Evolutionary conservation across 768 basidiomycete genomes (phyloP).

Genomic region (Suillus plorans): DNA sequence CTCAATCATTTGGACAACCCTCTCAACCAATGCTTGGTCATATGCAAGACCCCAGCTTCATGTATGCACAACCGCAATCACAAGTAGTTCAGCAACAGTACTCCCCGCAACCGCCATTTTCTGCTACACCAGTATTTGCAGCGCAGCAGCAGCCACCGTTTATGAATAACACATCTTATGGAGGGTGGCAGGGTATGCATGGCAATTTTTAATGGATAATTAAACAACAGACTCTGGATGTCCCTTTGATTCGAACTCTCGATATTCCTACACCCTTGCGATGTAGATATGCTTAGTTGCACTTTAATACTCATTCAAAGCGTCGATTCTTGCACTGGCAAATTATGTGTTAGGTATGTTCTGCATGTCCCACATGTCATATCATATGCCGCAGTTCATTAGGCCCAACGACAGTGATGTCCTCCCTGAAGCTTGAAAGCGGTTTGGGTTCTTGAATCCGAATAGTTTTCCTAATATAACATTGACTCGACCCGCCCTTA

Average conservation of each 20-base stretch:
- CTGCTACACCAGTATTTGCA: slow-evolving; percentile 12
- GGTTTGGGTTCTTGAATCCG: not conserved
- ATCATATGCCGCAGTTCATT: not conserved
- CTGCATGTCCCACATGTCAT: not conserved
- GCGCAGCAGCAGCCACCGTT: slow-evolving; percentile 23
- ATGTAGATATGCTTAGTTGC: not conserved
- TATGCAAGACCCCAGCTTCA: not conserved
- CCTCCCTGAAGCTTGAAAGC: not conserved
- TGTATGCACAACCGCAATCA: not conserved
- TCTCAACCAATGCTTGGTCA: not conserved
- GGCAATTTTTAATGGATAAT: slow-evolving; percentile 16
- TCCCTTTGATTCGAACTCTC: not conserved
- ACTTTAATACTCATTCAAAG: not conserved
- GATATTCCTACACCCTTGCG: not conserved
- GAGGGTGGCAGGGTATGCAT: slow-evolving; percentile 18
- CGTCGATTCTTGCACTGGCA: not conserved
- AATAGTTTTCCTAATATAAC: not conserved
- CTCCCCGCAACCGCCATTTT: slow-evolving; percentile 30
- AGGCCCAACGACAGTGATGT: not conserved
- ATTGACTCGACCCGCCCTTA: not conserved
- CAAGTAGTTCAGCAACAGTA: slow-evolving; percentile 13
- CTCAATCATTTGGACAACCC: not conserved
- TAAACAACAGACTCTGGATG: not conserved
- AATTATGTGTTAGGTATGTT: not conserved
- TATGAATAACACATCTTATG: slow-evolving; percentile 14